Conservation (phyloP, 768 basidiomycete species). For the Tricholoma saponaceum region DNA sequence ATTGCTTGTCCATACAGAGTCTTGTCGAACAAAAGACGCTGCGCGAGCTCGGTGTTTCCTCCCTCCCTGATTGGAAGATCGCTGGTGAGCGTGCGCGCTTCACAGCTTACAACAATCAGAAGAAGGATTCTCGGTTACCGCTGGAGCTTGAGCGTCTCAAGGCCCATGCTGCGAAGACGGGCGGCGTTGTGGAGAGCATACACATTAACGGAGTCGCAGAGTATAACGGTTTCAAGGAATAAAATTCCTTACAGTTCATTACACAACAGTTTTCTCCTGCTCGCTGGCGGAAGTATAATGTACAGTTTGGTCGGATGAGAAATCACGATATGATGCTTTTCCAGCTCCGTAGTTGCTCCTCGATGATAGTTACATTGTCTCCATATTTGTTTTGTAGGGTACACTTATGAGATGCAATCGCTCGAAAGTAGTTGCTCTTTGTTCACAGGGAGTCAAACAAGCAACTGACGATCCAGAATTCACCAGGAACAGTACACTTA, state of each 20-base stretch:
- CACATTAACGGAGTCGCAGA: conserved; percentile 2
- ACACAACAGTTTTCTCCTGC: too few relatives aligned
- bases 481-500: too few relatives aligned
- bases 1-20: not conserved
- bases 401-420: too few relatives aligned
- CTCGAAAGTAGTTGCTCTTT: too few relatives aligned
- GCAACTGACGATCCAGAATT: too few relatives aligned
- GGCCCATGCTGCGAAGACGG: conserved; percentile 3
- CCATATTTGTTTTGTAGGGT: too few relatives aligned
- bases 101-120: not conserved
- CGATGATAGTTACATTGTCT: too few relatives aligned
- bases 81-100: not conserved
- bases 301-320: too few relatives aligned
- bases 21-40: conserved; percentile 1
- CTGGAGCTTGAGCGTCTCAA: conserved; percentile 1
- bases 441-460: too few relatives aligned
- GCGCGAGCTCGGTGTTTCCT: conserved; percentile 1
- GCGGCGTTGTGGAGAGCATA: conserved; percentile 1
- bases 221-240: not conserved
- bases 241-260: not conserved
- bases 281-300: too few relatives aligned
- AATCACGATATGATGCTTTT: too few relatives aligned
- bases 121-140: not conserved
- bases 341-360: too few relatives aligned
- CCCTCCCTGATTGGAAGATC: conserved; percentile 5